Percentiles rank a stretch among this genome's conserved stretches.
Conservation (phyloP, 1,284 basidiomycete genomes). For the Grifola frondosa region DNA sequence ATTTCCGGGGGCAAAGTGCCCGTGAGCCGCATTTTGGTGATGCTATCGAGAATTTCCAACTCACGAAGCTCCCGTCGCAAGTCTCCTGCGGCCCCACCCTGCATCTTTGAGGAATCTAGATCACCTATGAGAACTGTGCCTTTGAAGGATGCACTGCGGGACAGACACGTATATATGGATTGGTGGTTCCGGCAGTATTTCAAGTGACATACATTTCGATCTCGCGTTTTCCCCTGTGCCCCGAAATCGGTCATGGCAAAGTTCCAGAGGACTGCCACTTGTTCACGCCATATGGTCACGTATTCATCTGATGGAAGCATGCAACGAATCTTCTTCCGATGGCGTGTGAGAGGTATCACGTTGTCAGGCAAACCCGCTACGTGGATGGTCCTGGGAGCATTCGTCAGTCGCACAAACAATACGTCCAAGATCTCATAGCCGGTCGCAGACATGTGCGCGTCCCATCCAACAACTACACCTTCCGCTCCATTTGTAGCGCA, state of each 20-base stretch:
- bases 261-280: constrained; percentile 12
- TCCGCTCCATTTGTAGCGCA: constrained; percentile 42
- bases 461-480: constrained; percentile 32
- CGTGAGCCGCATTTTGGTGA: constrained; percentile 27
- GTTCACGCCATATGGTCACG: constrained; percentile 8
- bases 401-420: constrained; percentile 35
- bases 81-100: constrained; percentile 13
- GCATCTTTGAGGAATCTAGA: constrained; percentile 27
- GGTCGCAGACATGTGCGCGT: constrained; percentile 6
- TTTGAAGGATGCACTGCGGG: constrained; percentile 6
- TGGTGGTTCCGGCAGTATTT: constrained; percentile 9
- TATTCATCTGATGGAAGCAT: constrained; percentile 26
- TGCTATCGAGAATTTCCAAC: constrained; percentile 34
- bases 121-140: constrained; percentile 34
- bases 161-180: constrained; percentile 17
- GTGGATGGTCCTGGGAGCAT: constrained; percentile 29
- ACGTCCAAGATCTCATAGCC: constrained; percentile 26
- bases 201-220: constrained; percentile 10
- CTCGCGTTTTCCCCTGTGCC: constrained; percentile 18
- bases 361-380: constrained; percentile 34
- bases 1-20: constrained; percentile 21
- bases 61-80: constrained; percentile 33
- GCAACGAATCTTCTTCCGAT: constrained; percentile 10
- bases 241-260: constrained; percentile 22
- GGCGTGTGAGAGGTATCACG: constrained; percentile 34